These are phyloP conservation scores for Coemansia reversa DNA, from an alignment of 192 early-diverging fungal species.

Conservation along the genomic window DNA sequence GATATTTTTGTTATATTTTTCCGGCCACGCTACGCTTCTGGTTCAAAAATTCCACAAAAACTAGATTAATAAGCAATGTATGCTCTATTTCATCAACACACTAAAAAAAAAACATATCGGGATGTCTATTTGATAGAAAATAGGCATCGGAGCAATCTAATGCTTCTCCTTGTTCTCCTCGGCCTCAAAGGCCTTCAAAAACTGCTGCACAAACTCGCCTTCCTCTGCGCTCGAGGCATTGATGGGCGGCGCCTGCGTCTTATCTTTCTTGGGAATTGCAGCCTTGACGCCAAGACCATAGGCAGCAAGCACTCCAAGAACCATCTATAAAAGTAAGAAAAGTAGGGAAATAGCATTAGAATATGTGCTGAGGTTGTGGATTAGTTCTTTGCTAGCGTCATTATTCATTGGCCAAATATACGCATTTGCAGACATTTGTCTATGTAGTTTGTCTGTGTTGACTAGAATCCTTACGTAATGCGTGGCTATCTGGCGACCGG, in stretches of 20 bases:
- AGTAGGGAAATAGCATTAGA: too few species aligned
- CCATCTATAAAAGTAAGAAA: slow-evolving; percentile 33
- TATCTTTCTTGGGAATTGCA: slow-evolving; percentile 45
- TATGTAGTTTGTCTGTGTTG: background rate
- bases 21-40: background rate
- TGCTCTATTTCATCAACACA: too few species aligned
- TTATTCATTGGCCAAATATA: too few species aligned
- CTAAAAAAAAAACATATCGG: too few species aligned
- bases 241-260: slow-evolving; percentile 52
- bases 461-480: slow-evolving; percentile 45
- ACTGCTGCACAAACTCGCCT: slow-evolving; percentile 52
- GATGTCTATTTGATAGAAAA: too few species aligned
- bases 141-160: too few species aligned
- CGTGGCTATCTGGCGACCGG: slow-evolving; percentile 52
- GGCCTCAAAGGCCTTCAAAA: slow-evolving; percentile 49
- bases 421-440: too few species aligned
- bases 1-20: too few species aligned
- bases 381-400: background rate
- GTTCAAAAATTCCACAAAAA: slow-evolving; percentile 3
- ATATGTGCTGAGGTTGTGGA: background rate
- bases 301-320: slow-evolving; percentile 45
- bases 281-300: slow-evolving; percentile 44
- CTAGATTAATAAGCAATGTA: too few species aligned
- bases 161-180: slow-evolving; percentile 30
- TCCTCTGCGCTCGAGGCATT: slow-evolving; percentile 49